A percentile compares a stretch with the other conserved stretches of the same genome.
Conservation (phyloP, 805 yeast genomes). For the Candida loeiensis region DNA sequence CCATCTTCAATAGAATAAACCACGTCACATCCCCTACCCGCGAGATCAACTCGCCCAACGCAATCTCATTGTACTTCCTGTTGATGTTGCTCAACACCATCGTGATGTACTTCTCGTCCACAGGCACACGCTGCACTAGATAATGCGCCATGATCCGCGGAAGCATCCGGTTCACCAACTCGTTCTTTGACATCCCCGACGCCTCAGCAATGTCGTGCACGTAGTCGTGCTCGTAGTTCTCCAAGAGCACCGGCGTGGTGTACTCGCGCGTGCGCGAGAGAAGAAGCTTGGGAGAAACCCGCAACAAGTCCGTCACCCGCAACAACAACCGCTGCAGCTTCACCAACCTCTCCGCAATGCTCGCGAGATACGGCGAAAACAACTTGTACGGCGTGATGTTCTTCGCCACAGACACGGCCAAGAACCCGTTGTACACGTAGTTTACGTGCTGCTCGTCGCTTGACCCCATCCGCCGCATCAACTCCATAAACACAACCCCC, state of each 20-base stretch:
- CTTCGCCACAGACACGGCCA: slow-evolving; percentile 53
- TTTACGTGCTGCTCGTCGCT: slow-evolving; percentile 60
- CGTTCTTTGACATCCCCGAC: slow-evolving; percentile 41
- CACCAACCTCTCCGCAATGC: slow-evolving; percentile 61
- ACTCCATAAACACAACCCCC: slow-evolving; percentile 59
- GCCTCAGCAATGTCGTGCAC: slow-evolving; percentile 60
- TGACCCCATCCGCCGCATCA: slow-evolving; percentile 60
- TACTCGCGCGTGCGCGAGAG: slow-evolving; percentile 65
- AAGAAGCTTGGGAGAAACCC: slow-evolving; percentile 58
- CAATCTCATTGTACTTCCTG: slow-evolving; percentile 40
- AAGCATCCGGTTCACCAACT: slow-evolving; percentile 47
- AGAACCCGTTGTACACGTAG: slow-evolving; percentile 63
- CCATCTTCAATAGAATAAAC: slow-evolving; percentile 31
- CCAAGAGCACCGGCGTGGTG: slow-evolving; percentile 73
- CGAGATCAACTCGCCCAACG: slow-evolving; percentile 32
- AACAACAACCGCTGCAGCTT: slow-evolving; percentile 54
- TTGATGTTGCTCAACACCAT: slow-evolving; percentile 51
- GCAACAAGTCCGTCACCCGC: slow-evolving; percentile 62
- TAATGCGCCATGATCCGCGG: slow-evolving; percentile 57
- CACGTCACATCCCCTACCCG: slow-evolving; percentile 39
- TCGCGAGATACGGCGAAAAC: slow-evolving; percentile 74
- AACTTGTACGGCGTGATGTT: slow-evolving; percentile 72
- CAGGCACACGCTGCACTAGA: slow-evolving; percentile 46
- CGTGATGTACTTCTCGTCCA: slow-evolving; percentile 49
- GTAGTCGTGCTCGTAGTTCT: slow-evolving; percentile 59